Conservation (phyloP, 192 early-diverging fungal genomes). For the Linnemannia elongata region DNA sequence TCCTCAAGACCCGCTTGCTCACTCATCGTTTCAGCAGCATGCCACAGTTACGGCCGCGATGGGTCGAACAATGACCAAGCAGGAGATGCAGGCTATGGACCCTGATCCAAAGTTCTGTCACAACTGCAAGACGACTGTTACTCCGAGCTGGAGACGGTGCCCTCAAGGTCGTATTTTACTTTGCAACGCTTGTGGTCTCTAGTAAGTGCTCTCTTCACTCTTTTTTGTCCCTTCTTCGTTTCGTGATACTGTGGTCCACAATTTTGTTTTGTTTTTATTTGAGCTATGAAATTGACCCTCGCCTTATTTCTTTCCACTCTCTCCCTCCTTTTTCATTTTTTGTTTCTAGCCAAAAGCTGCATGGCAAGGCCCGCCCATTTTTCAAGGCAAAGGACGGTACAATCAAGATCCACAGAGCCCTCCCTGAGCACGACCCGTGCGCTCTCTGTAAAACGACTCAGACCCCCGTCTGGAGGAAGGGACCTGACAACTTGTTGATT, state of each 20-base stretch:
- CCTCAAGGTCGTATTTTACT: conserved; percentile 37
- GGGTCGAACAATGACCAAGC: conserved; percentile 20
- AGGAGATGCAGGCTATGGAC: conserved; percentile 38
- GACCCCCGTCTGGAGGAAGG: conserved; percentile 33
- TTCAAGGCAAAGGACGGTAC: conserved; percentile 50
- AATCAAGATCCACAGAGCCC: conserved; percentile 48
- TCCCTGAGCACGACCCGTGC: conserved; percentile 32
- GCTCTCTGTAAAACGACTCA: conserved; percentile 10
- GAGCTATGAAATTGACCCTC: neutral
- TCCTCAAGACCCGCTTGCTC: neutral
- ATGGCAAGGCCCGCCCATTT: conserved; percentile 39
- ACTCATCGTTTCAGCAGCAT: neutral
- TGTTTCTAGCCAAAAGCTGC: conserved; percentile 46
- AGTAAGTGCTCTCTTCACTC: conserved; percentile 21
- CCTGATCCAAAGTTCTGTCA: conserved; percentile 47
- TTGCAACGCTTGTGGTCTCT: conserved; percentile 54
- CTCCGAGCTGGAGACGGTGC: conserved; percentile 51
- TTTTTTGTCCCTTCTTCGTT: neutral
- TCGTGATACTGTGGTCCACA: neutral
- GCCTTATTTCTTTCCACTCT: neutral
- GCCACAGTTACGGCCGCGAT: neutral
- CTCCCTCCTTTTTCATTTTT: neutral
- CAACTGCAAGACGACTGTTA: conserved; percentile 38
- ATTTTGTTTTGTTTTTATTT: neutral
- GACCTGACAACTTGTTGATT: neutral